A percentile compares a stretch with the other conserved stretches of the same genome.
phyloP scores from a whole-genome alignment of 108 stramenopile genomes.

The Cylindrotheca closterium region DNA sequence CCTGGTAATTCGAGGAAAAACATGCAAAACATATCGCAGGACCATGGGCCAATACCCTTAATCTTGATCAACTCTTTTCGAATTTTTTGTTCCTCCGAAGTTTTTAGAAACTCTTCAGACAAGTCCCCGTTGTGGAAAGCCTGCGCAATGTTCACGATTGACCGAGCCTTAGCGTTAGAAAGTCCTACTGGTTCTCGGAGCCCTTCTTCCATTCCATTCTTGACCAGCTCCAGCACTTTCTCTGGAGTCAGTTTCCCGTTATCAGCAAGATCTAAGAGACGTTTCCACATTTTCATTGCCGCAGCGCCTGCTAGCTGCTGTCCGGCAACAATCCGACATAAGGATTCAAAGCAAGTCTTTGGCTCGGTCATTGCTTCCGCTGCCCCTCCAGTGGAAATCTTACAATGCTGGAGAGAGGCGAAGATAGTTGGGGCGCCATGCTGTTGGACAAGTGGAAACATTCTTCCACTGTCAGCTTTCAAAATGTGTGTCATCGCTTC shows the following conservation, averaged over 20 bases:
- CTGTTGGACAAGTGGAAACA: slow-evolving; percentile 25
- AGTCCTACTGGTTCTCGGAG: slow-evolving; percentile 39
- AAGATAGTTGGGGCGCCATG: slow-evolving; percentile 36
- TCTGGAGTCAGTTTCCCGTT: slow-evolving; percentile 25
- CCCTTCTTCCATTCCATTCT: slow-evolving; percentile 26
- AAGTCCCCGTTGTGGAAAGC: slow-evolving; percentile 30
- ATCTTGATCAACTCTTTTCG: slow-evolving; percentile 40
- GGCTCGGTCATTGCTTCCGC: slow-evolving; percentile 7
- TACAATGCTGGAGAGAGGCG: background rate
- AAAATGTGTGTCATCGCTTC: slow-evolving; percentile 33
- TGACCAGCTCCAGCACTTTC: slow-evolving; percentile 15
- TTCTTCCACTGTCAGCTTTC: slow-evolving; percentile 15
- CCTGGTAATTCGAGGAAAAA: slow-evolving; percentile 50
- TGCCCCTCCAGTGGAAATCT: slow-evolving; percentile 19
- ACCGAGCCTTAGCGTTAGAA: slow-evolving; percentile 40
- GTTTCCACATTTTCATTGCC: slow-evolving; percentile 38
- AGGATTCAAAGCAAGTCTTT: slow-evolving; percentile 43
- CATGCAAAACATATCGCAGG: slow-evolving; percentile 65
- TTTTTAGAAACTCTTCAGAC: slow-evolving; percentile 31
- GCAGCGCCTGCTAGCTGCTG: slow-evolving; percentile 50
- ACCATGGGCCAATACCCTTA: slow-evolving; percentile 69
- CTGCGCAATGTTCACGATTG: slow-evolving; percentile 42
- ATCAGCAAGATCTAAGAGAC: slow-evolving; percentile 21
- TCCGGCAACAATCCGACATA: slow-evolving; percentile 55
- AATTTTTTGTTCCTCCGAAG: slow-evolving; percentile 12